Base-by-base conservation (phyloP, 129 eudicot genomes). In the Pulicaria dysenterica region DNA sequence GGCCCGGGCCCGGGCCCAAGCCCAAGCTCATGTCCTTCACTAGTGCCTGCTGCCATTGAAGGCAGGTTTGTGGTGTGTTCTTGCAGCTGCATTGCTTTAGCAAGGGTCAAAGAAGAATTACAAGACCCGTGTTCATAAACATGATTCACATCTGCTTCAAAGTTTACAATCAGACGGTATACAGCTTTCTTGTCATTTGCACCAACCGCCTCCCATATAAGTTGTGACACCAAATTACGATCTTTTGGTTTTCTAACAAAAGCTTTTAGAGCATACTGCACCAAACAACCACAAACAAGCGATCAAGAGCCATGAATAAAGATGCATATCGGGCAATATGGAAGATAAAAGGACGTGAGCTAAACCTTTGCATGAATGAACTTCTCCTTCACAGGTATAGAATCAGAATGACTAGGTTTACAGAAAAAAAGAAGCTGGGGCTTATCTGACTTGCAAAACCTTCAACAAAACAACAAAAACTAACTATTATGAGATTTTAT, bases 291-390 rank as follows among this genome's bases (percentile, higher is more conserved):
- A 40, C 60, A 69, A 42, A 41, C 41, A 51, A 40, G 31, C 31
- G 31, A 24, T 24, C 31, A 24, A 24, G 31, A 24, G 31, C 31
- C 31, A 24, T 24, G 31, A 24, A 24, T 24, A 24, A 24, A 24
- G 31, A 24, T 24, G 31, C 31, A 24, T 24, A 24, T 24, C 2
- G 31, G 2, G 31, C 37, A 17, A 8, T 11, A 11, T 41, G 6
- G 7, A 11, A 42, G 11, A 53, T 7, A 58, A 36, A 39, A 39
- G 8, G 13, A 3, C 16, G 53, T 54, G 54, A 40, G 64, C 7
- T 12, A 12, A 38, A 89, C 98, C 95, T 93, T 93, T 74, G 95
- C 95, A 74, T 89, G 92, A 79, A 93, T 90, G 77, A 89, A 93
- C 77, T 93, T 93, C 80, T 93, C 98, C 85, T 93, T 93, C 47